These are phyloP conservation scores for Silene noctiflora DNA, from an alignment of 179 eudicot genomes.

Conservation along the genomic window DNA sequence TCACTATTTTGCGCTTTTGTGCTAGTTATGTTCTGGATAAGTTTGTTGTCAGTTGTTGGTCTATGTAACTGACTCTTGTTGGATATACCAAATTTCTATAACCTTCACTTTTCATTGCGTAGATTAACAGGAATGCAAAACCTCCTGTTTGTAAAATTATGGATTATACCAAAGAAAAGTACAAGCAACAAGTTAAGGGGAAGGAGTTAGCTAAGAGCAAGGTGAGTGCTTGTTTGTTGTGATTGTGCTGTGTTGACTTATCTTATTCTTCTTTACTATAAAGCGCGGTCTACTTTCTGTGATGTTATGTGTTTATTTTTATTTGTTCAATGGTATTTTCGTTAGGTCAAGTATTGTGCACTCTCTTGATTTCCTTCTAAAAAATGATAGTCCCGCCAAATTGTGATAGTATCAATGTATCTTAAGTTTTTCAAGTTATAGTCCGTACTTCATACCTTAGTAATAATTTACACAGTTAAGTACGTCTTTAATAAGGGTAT, in stretches of 20 bases:
- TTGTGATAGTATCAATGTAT: no score
- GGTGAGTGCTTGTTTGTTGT: conserved; percentile 36
- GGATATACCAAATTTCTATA: not conserved
- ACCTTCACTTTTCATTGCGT: conserved; percentile 12
- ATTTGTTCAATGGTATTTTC: not conserved
- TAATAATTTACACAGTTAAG: not conserved
- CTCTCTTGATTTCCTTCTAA: not conserved
- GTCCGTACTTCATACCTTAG: no score
- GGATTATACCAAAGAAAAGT: conserved; percentile 64
- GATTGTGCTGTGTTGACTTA: not conserved
- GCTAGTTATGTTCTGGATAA: not conserved
- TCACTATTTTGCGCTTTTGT: not conserved
- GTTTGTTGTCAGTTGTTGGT: not conserved
- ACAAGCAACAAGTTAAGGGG: conserved; percentile 40
- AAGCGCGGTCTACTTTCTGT: not conserved
- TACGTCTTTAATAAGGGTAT: not conserved
- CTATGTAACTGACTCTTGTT: not conserved
- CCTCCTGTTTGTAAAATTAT: conserved; percentile 81
- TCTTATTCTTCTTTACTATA: not conserved
- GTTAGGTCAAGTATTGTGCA: not conserved
- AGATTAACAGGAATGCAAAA: conserved; percentile 57
- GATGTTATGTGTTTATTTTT: not conserved
- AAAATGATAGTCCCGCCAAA: no score
- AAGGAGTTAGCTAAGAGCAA: conserved; percentile 65
- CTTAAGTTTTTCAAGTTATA: not conserved